Base-by-base conservation (phyloP, 1,284 basidiomycete genomes). In the Uromyces viciae-fabae region DNA sequence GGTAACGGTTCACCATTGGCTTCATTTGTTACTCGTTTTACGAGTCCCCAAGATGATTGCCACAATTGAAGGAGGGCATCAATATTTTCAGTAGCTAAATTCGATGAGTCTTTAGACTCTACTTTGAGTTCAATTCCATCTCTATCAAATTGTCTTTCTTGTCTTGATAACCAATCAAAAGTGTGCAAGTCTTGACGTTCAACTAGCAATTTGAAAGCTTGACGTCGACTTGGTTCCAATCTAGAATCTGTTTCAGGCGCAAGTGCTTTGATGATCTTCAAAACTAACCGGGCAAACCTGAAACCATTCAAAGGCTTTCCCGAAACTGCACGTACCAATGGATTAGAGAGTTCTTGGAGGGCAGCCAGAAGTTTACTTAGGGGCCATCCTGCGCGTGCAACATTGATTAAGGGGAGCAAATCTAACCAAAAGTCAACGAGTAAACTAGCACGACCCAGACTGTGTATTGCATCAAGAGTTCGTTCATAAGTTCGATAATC, bases 261-360 rank as follows among this genome's bases (percentile, higher is more conserved):
- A 19, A 80, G 68, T n/a, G n/a, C 38, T 31, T 73, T 64, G 15
- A 73, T 46, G 17, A 80, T 2, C 4, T n/a, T 36, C 22, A 80
- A 31, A 22, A 80, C 40, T 33, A 80, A 56, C 43, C 68, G 31
- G 25, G 68, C 68, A 19, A 73, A 54, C 46, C 56, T 40, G 46
- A 73, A 80, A 3, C 68, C 64, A 46, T 49, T 72, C 25, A 80
- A 58, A 3, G 78, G 69, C 58, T 80, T 80, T 22, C 69, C 78
- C 17, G 68, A 58, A 36, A 62, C 40, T 7, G 64, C 49, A 25
- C 76, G 43, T 9, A 71, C 36, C 7, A 80, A 46, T 15, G 78
- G 78, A 73, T 80, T 80, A 0, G 78, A 36, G 7, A 80, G 58
- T n/a, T 73, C 78, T 46, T 58, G 19, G 3, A 80, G 56, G 11